Percentiles rank a stretch among this genome's conserved stretches.
Conservation (phyloP, 805 yeast genomes). For the Zygotorulaspora chibaensis region DNA sequence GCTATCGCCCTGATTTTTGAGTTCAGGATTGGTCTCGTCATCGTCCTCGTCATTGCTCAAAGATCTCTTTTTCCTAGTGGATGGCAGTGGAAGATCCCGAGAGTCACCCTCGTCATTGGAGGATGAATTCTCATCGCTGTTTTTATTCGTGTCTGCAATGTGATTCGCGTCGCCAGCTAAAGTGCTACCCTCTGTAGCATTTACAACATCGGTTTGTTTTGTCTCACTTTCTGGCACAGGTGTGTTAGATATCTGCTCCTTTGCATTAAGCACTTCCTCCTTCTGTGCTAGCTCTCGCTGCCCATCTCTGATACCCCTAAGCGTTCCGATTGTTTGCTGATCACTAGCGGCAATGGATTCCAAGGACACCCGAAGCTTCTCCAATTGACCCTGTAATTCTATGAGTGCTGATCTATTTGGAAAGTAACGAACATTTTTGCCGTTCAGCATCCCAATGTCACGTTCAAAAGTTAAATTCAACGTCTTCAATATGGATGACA, state of each 20-base stretch:
- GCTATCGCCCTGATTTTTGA: constrained; percentile 2
- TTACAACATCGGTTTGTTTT: background rate
- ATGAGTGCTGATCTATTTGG: constrained; percentile 40
- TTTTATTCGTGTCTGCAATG: background rate
- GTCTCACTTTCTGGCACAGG: background rate
- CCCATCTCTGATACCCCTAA: constrained; percentile 17
- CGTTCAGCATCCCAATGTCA: constrained; percentile 57
- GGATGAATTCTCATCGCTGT: constrained; percentile 9
- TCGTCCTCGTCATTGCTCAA: constrained; percentile 12
- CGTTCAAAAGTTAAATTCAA: constrained; percentile 53
- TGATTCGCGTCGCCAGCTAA: background rate
- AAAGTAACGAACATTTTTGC: constrained; percentile 47
- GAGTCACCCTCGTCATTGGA: constrained; percentile 28
- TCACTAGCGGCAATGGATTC: constrained; percentile 25
- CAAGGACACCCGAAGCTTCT: constrained; percentile 24
- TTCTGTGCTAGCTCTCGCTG: constrained; percentile 2
- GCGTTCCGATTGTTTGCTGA: constrained; percentile 16
- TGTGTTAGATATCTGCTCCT: background rate
- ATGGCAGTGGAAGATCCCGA: constrained; percentile 12
- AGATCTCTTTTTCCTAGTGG: constrained; percentile 15
- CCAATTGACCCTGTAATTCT: constrained; percentile 40
- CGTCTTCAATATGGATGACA: constrained; percentile 50
- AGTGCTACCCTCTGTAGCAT: background rate
- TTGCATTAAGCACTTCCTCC: background rate
- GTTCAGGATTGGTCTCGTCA: constrained; percentile 13